Base-by-base conservation (phyloP, 78 protist genomes). In the Polysphondylium violaceum region DNA sequence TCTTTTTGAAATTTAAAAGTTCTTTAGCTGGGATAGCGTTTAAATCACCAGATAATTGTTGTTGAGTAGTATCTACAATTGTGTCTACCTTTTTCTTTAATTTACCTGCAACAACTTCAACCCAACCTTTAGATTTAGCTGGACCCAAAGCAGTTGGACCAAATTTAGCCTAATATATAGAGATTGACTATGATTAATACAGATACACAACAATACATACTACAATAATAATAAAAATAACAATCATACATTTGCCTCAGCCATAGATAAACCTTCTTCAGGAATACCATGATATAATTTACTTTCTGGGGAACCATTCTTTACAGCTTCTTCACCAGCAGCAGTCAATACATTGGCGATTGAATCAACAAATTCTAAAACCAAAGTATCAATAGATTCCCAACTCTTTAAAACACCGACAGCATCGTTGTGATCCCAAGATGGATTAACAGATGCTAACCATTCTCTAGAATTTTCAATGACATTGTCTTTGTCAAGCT, bases 301-400 rank as follows among this genome's bases (percentile, higher is more conserved):
- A 2, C 40, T 56, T 50, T 88, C 94, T 64, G 87, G 94, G 58
- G 94, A 88, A n/a, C 94, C 94, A 59, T 88, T 74, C 14, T 29
- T 25, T 5, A 88, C 29, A 17, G 65, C 73, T 8, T 76, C 68
- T 40, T 71, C 50, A 41, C 94, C 94, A 0, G 40, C 11, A 2
- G 53, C 94, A 0, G 94, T 76, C 2, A 78, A 41, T 7, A 5
- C 29, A 14, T 44, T 31, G 41, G 38, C 23, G 16, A 50, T 60
- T 1, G 60, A 23, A 40, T 88, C 85, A 21, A 75, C 67, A 56
- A 50, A 58, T 25, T 74, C 79, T n/a, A 60, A 51, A 29, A 9
- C 21, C 56, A 88, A 23, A 14, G 69, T 67, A 41, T 25, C 19
- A 9, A 88, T 43, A 50, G 89, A 76, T 40, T 88, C 88, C 83